phyloP scores from a whole-genome alignment of 352 stramenopile genomes.

The Pythium apleroticum region DNA sequence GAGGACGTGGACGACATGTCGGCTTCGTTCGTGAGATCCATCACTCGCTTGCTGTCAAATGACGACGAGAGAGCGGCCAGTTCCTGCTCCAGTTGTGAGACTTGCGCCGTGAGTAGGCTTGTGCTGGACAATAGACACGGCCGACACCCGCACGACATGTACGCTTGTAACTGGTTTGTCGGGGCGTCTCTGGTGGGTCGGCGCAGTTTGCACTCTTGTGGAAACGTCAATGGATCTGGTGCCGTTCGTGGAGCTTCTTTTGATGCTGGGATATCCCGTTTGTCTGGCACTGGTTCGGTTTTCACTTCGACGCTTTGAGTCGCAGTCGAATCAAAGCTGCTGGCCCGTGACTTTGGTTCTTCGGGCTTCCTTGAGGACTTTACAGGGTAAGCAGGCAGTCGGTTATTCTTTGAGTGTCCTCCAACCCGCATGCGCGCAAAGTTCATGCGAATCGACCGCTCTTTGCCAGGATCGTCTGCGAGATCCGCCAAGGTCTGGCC shows the following conservation, averaged over 20 bases:
- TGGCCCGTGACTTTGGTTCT: not conserved
- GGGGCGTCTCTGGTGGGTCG: not conserved
- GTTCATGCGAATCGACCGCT: slow-evolving; percentile 9
- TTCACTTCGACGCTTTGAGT: not conserved
- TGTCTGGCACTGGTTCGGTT: not conserved
- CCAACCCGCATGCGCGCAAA: not conserved
- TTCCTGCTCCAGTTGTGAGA: slow-evolving; percentile 13
- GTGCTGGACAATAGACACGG: slow-evolving; percentile 28
- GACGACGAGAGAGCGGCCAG: not conserved
- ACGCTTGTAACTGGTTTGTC: not conserved
- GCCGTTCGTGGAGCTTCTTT: not conserved
- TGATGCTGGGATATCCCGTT: not conserved
- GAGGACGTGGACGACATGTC: not conserved
- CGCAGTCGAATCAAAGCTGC: not conserved
- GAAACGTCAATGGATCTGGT: not conserved
- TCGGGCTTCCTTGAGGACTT: not conserved
- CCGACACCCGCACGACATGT: slow-evolving; percentile 21
- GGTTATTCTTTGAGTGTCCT: not conserved
- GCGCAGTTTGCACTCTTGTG: not conserved
- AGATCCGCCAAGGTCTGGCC: not conserved
- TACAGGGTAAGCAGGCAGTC: not conserved
- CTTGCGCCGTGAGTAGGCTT: slow-evolving; percentile 9
- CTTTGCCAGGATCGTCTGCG: not conserved
- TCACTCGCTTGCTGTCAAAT: not conserved
- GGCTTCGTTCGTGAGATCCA: not conserved